Conservation (phyloP, 495 filamentous ascomycete species). For the Penicillium paxilli region DNA sequence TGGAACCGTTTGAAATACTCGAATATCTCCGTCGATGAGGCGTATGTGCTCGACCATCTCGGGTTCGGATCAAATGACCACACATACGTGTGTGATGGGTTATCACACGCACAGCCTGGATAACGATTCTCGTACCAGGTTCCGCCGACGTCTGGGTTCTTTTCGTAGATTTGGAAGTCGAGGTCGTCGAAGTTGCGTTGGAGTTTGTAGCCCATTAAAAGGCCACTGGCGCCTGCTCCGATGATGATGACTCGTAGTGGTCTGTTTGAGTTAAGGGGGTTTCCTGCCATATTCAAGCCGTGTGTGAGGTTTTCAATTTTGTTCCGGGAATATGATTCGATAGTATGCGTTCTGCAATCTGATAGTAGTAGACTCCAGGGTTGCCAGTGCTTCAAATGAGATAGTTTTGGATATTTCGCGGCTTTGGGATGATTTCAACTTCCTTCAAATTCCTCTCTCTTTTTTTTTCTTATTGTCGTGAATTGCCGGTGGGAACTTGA, state of each 20-base stretch:
- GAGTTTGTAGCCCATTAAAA: slow-evolving; percentile 1
- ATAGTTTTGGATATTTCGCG: no score
- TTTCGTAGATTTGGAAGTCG: slow-evolving; percentile 68
- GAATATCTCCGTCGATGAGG: slow-evolving; percentile 50
- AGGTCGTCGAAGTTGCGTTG: slow-evolving; percentile 39
- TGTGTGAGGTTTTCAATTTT: no score
- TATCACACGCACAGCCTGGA: slow-evolving; percentile 52
- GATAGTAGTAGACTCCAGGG: no score
- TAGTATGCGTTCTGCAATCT: no score
- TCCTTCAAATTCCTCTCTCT: no score
- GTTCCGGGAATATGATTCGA: no score
- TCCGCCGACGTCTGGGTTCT: slow-evolving; percentile 66
- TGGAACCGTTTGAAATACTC: slow-evolving; percentile 44
- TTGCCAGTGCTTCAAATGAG: no score
- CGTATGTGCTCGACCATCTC: slow-evolving; percentile 53
- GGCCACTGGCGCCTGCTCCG: slow-evolving; percentile 16
- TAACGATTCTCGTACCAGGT: slow-evolving; percentile 68
- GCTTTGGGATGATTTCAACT: no score
- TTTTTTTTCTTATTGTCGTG: no score
- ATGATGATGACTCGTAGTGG: slow-evolving; percentile 10
- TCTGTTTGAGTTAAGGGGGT: neutral
- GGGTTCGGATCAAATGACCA: slow-evolving; percentile 42
- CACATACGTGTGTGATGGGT: slow-evolving; percentile 34
- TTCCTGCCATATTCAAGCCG: neutral
- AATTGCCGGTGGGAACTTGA: no score